phyloP scores from a whole-genome alignment of 768 basidiomycete genomes.

The Mrakia frigida region DNA sequence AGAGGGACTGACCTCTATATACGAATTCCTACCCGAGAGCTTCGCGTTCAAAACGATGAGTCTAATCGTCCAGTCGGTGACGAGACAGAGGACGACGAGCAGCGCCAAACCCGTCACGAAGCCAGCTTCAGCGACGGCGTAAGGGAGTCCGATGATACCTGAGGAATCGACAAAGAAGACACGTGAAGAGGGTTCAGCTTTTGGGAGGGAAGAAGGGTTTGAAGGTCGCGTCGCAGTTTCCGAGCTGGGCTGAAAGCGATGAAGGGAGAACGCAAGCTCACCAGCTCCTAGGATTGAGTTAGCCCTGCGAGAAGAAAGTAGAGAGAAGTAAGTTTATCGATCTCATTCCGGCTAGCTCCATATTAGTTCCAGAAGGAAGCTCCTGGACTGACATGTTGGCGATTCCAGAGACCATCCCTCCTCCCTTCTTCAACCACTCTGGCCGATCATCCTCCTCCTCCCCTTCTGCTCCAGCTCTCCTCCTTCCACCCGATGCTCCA shows the following conservation, averaged over 20 bases:
- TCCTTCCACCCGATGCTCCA: not conserved
- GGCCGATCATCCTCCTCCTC: slow-evolving; percentile 34
- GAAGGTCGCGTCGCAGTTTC: slow-evolving; percentile 8
- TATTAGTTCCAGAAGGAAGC: slow-evolving; percentile 47
- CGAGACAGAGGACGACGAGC: slow-evolving; percentile 66
- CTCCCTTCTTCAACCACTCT: slow-evolving; percentile 42
- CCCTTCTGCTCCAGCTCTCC: slow-evolving; percentile 48
- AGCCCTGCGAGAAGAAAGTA: slow-evolving; percentile 80
- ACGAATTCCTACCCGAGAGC: slow-evolving; percentile 82
- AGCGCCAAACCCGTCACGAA: slow-evolving; percentile 83
- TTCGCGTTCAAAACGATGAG: slow-evolving; percentile 95
- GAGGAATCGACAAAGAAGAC: not conserved
- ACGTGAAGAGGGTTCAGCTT: not conserved
- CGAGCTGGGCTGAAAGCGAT: slow-evolving; percentile 7
- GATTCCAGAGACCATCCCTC: slow-evolving; percentile 50
- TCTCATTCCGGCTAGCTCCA: too few species aligned
- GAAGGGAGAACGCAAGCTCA: slow-evolving; percentile 18
- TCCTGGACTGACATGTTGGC: slow-evolving; percentile 66
- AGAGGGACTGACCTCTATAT: slow-evolving; percentile 55
- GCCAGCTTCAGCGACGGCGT: slow-evolving; percentile 89
- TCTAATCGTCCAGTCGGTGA: slow-evolving; percentile 81
- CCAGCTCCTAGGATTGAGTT: slow-evolving; percentile 88
- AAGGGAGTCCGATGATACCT: slow-evolving; percentile 66
- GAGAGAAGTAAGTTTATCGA: slow-evolving; percentile 47
- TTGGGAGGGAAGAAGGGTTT: not conserved